Evolutionary conservation across 2,329 filamentous ascomycete species (phyloP).

Genomic region (Tolypocladium pustulatum): DNA sequence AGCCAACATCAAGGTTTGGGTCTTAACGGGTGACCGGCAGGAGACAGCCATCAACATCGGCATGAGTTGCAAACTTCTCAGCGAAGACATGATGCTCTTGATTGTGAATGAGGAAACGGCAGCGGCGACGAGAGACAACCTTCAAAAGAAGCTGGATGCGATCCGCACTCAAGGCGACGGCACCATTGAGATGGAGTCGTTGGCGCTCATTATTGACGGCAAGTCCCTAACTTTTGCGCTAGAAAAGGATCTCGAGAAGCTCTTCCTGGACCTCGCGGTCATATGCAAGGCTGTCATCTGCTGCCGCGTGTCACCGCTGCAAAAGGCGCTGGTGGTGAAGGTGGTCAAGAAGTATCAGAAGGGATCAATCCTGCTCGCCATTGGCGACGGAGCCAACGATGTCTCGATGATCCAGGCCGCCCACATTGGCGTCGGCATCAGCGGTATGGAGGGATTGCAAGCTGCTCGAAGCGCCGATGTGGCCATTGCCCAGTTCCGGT

Average conservation of each 20-base stretch:
- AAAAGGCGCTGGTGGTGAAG: constrained; percentile 96
- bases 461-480: constrained; percentile 93
- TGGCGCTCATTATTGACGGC: constrained; percentile 91
- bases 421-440: constrained; percentile 95
- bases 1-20: constrained; percentile 98
- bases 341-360: constrained; percentile 88
- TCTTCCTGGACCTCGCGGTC: constrained; percentile 85
- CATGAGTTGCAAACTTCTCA: constrained; percentile 98
- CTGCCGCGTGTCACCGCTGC: constrained; percentile 89
- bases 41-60: constrained; percentile 99
- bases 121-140: constrained; percentile 70
- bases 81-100: constrained; percentile 95
- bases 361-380: constrained; percentile 84
- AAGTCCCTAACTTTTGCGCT: constrained; percentile 90
- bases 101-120: constrained; percentile 89
- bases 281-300: constrained; percentile 99
- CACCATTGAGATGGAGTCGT: constrained; percentile 68
- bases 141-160: constrained; percentile 88
- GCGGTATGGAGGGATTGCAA: constrained; percentile 91
- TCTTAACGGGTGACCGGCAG: constrained; percentile 91
- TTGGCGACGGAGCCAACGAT: constrained; percentile 96
- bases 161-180: constrained; percentile 73
- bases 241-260: constrained; percentile 85
- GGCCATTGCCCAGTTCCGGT: constrained; percentile 91
- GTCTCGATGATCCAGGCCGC: constrained; percentile 99